Evolutionary conservation across 1,139 yeast genomes (phyloP), one percentile per base, ranked within the genome.

Genomic region (Starmera stellimalicola): DNA sequence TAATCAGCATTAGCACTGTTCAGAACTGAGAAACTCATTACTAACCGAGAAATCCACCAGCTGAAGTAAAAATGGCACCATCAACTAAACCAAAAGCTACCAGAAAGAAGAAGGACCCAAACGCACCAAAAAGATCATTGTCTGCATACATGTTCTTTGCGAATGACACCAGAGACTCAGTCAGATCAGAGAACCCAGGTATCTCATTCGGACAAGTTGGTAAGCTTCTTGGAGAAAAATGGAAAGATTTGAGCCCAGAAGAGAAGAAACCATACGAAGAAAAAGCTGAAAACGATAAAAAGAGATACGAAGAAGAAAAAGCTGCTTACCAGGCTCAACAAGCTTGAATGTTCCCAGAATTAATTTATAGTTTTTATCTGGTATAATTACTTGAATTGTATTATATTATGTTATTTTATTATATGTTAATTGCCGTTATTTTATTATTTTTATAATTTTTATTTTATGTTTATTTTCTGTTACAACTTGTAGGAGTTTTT

Each of bases 141-240:
- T 85, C 96, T 42, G 96, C 97, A 37, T 91, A 91, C 77, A 88
- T 91, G 97, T 88, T 83, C 74, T 91, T 88, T 57, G 97, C 98
- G 52, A 87, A 85, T 58, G 96, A 87, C 56, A 82, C 83, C 75
- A 87, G 97, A 70, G 96, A 88, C 62, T 74, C 77, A 47, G 95
- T 91, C 51, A 75, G 94, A 62, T 77, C 91, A 43, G 95, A 87
- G 62, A 83, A 88, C 73, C 95, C 95, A 48, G 94, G 94, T 59
- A 82, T 84, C 52, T 64, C 88, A 34, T 87, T 88, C 55, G 95
- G 95, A 50, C 88, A 83, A 65, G 87, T 85, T 46, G 95, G 95
- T 58, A 83, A 79, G 63, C 62, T 83, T 43, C 76, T 91, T 54
- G 98, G 98, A 60, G 95, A 85, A 61, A 82, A 74, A 65, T 91